phyloP scores from a whole-genome alignment of 352 stramenopile genomes.

The Peronospora destructor region DNA sequence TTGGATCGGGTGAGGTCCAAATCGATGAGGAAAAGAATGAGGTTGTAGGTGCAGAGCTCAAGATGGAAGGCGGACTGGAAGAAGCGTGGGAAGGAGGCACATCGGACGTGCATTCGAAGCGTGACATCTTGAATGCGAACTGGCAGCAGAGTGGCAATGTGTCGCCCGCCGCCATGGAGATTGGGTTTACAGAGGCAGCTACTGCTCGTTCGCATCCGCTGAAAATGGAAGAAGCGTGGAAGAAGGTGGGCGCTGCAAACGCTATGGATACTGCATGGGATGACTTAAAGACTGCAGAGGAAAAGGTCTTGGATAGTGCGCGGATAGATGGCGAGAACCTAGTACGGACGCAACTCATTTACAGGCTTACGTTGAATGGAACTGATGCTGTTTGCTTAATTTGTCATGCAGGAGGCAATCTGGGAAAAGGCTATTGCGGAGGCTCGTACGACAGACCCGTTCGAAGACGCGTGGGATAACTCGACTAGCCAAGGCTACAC shows the following conservation, averaged over 20 bases:
- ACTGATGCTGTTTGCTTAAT: slow-evolving; percentile 2
- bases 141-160: slow-evolving; percentile 38
- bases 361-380: background rate
- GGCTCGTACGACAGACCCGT: slow-evolving; percentile 57
- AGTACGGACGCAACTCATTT: slow-evolving; percentile 21
- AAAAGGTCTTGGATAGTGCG: slow-evolving; percentile 52
- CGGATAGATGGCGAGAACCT: slow-evolving; percentile 58
- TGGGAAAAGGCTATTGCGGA: slow-evolving; percentile 79
- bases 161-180: slow-evolving; percentile 36
- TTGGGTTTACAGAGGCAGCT: slow-evolving; percentile 38
- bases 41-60: slow-evolving; percentile 36
- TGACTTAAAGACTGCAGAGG: slow-evolving; percentile 36
- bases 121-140: slow-evolving; percentile 50
- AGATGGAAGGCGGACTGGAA: slow-evolving; percentile 51
- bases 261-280: slow-evolving; percentile 39
- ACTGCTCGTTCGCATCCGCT: slow-evolving; percentile 22
- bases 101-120: slow-evolving; percentile 45
- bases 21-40: slow-evolving; percentile 76
- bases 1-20: slow-evolving; percentile 62
- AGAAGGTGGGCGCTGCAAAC: slow-evolving; percentile 22
- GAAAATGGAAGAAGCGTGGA: slow-evolving; percentile 42
- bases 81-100: slow-evolving; percentile 50
- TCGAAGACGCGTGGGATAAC: slow-evolving; percentile 71
- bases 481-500: slow-evolving; percentile 50
- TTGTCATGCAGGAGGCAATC: slow-evolving; percentile 42